Conservation (phyloP, 371 early-diverging fungal genomes). For the Mucor piriformis region DNA sequence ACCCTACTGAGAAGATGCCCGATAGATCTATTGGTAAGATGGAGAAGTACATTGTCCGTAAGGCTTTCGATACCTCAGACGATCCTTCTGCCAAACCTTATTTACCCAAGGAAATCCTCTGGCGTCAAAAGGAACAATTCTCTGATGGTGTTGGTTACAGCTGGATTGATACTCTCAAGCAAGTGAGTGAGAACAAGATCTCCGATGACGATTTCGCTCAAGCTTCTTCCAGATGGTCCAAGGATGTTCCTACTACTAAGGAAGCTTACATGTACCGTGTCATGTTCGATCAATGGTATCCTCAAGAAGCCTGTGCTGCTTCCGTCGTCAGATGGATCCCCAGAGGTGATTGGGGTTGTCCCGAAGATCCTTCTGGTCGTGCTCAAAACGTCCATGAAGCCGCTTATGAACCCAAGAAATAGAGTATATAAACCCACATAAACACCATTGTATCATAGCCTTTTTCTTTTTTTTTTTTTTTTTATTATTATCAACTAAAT, state of each 20-base stretch:
- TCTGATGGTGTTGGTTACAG: conserved; percentile 96
- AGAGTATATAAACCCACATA: neutral
- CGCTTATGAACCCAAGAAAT: conserved; percentile 55
- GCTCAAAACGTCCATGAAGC: conserved; percentile 89
- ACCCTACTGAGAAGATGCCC: conserved; percentile 79
- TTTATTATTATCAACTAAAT: neutral
- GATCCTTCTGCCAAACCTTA: conserved; percentile 78
- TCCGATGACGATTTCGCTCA: conserved; percentile 77
- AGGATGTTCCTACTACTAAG: conserved; percentile 92
- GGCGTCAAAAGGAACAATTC: conserved; percentile 99
- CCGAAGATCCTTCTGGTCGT: conserved; percentile 96
- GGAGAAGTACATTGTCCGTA: conserved; percentile 90
- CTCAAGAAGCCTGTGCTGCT: conserved; percentile 85
- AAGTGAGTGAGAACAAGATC: conserved; percentile 66
- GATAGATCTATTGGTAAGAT: conserved; percentile 65
- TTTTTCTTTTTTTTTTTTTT: too few species aligned
- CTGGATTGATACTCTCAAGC: conserved; percentile 95
- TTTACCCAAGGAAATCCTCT: conserved; percentile 88
- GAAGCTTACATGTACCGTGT: conserved; percentile 95
- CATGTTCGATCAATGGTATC: conserved; percentile 91
- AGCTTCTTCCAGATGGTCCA: conserved; percentile 75
- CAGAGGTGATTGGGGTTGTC: conserved; percentile 95
- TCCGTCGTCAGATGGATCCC: conserved; percentile 96
- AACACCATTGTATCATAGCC: neutral
- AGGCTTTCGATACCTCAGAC: conserved; percentile 72